Conservation (phyloP, 345 rosid species). For the Brassica napus region DNA sequence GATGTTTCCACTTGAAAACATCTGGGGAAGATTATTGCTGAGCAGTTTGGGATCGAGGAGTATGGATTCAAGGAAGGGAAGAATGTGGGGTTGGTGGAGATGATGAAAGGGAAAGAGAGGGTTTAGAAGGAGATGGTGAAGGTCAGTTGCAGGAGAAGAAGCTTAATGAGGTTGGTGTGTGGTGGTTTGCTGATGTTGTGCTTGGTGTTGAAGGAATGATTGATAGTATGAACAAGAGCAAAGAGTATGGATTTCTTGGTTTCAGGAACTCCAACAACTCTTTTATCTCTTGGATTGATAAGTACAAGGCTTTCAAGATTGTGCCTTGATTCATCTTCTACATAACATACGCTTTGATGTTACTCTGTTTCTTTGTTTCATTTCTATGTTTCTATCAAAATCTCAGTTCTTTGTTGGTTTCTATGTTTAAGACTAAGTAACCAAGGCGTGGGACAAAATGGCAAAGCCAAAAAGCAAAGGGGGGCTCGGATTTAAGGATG, state of each 20-base stretch:
- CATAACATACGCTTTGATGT: not conserved
- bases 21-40: not conserved
- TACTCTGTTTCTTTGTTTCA: not conserved
- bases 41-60: not conserved
- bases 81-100: not conserved
- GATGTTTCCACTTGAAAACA: too few relatives aligned
- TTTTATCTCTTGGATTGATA: not conserved
- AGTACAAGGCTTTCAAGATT: not conserved
- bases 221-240: not conserved
- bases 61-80: not conserved
- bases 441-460: too few relatives aligned
- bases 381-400: not conserved
- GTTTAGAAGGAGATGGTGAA: not conserved
- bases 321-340: not conserved
- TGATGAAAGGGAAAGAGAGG: not conserved
- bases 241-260: too few relatives aligned
- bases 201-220: not conserved
- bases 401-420: not conserved
- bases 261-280: not conserved
- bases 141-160: too few relatives aligned
- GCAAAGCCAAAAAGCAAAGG: too few relatives aligned
- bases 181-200: not conserved
- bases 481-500: too few relatives aligned
- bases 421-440: not conserved
- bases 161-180: not conserved